These are phyloP conservation scores for Yamadazyma dushanensis DNA, from an alignment of 1,139 yeast genomes.

Conservation along the genomic window DNA sequence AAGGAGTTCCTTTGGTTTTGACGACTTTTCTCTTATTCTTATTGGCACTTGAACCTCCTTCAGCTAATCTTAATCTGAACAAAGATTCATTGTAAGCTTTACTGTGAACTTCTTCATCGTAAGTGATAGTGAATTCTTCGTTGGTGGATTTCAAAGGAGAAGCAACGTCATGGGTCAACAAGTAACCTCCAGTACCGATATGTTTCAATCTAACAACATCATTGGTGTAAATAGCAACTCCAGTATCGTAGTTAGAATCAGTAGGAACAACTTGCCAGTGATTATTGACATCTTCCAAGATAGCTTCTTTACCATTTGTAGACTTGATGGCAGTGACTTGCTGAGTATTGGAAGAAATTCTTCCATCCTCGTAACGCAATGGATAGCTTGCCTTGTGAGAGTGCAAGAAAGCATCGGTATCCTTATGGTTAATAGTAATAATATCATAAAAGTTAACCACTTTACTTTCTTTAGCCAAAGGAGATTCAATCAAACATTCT, in stretches of 20 bases:
- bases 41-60: slow-evolving; percentile 33
- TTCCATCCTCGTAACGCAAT: slow-evolving; percentile 91
- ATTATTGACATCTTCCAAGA: slow-evolving; percentile 62
- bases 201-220: slow-evolving; percentile 81
- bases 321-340: slow-evolving; percentile 75
- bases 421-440: slow-evolving; percentile 75
- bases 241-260: slow-evolving; percentile 34
- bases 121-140: slow-evolving; percentile 83
- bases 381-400: slow-evolving; percentile 80
- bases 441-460: slow-evolving; percentile 74
- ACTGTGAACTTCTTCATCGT: slow-evolving; percentile 37
- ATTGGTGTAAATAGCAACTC: slow-evolving; percentile 43
- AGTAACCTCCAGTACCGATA: slow-evolving; percentile 71
- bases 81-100: slow-evolving; percentile 68
- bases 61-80: slow-evolving; percentile 65
- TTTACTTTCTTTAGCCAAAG: slow-evolving; percentile 69
- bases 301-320: slow-evolving; percentile 35
- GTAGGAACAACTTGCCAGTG: slow-evolving; percentile 88
- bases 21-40: slow-evolving; percentile 50
- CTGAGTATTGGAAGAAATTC: slow-evolving; percentile 93
- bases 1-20: slow-evolving; percentile 67
- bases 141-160: slow-evolving; percentile 90
- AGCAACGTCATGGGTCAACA: slow-evolving; percentile 94
- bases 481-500: slow-evolving; percentile 83
- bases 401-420: slow-evolving; percentile 73